Evolutionary conservation across 1,139 yeast species (phyloP).

Genomic region (Saccharomyces hybrid): DNA sequence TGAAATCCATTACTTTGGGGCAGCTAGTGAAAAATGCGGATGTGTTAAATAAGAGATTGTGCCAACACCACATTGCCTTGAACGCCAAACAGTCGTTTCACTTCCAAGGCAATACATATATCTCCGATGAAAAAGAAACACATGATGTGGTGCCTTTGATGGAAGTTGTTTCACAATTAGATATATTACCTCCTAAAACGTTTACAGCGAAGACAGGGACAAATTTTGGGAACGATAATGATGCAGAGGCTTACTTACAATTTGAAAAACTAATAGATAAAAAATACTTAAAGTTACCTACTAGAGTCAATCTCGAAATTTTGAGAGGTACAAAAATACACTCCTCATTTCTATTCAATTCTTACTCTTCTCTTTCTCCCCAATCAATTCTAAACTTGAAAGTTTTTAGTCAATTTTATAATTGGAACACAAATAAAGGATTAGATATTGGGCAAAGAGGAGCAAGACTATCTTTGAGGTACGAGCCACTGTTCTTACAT

Average conservation of each 20-base stretch:
- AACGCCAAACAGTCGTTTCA: constrained; percentile 14
- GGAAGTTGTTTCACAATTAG: constrained; percentile 49
- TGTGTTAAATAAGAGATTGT: constrained; percentile 21
- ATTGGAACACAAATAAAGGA: not conserved
- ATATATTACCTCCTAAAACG: constrained; percentile 52
- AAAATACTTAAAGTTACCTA: not conserved
- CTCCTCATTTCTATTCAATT: constrained; percentile 61
- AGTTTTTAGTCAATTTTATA: constrained; percentile 30
- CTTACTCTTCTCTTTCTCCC: constrained; percentile 46
- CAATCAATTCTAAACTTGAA: constrained; percentile 46
- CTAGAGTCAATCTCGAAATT: constrained; percentile 46
- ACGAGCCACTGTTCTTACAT: not conserved
- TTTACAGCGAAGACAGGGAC: constrained; percentile 87
- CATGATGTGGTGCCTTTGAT: constrained; percentile 20
- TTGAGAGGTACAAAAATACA: constrained; percentile 72
- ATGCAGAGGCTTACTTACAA: constrained; percentile 86
- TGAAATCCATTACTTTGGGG: constrained; percentile 21
- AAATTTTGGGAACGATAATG: constrained; percentile 78
- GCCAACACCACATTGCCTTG: constrained; percentile 24
- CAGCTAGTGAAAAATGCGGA: constrained; percentile 25
- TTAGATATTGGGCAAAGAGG: not conserved
- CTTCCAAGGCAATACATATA: not conserved
- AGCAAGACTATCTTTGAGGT: not conserved
- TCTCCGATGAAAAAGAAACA: not conserved
- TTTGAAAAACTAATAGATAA: constrained; percentile 60